phyloP scores from a whole-genome alignment of 1,284 basidiomycete genomes.

The Ustilago crameri region DNA sequence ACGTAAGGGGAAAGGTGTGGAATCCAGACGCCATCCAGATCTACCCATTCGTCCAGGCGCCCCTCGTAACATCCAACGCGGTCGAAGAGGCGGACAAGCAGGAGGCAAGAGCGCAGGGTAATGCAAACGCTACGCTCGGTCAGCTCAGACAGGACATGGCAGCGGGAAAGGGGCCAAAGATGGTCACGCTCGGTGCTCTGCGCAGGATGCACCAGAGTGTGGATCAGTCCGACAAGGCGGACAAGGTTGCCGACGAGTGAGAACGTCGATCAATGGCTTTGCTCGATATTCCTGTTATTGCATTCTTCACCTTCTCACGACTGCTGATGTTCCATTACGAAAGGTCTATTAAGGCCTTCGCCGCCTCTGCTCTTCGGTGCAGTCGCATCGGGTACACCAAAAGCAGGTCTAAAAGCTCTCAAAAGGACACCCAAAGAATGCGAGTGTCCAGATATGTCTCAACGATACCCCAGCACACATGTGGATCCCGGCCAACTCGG shows the following conservation, averaged over 20 bases:
- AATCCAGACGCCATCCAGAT: slow-evolving; percentile 46
- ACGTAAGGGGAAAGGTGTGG: slow-evolving; percentile 49
- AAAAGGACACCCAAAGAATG: background rate
- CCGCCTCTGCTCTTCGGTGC: no score
- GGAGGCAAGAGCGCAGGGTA: slow-evolving; percentile 1
- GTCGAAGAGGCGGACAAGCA: background rate
- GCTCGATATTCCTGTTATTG: no score
- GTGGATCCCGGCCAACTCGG: background rate
- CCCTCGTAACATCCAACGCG: slow-evolving; percentile 9
- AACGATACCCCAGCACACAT: background rate
- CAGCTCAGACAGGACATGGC: slow-evolving; percentile 48
- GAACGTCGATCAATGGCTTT: no score
- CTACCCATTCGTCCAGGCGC: slow-evolving; percentile 53
- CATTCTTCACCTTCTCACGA: no score
- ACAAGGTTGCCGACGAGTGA: background rate
- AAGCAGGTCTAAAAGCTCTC: background rate
- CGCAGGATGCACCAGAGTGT: slow-evolving; percentile 43
- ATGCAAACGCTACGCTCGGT: slow-evolving; percentile 39
- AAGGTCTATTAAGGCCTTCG: no score
- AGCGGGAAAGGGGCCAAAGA: slow-evolving; percentile 41
- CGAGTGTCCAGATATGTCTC: background rate
- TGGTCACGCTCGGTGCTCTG: slow-evolving; percentile 44
- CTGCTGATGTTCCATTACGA: no score
- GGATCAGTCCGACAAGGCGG: slow-evolving; percentile 3
- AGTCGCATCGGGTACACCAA: no score